Percentiles rank a stretch among this genome's conserved stretches.
Conservation (phyloP, 2,329 filamentous ascomycete species). For the Fusarium pseudograminearum region DNA sequence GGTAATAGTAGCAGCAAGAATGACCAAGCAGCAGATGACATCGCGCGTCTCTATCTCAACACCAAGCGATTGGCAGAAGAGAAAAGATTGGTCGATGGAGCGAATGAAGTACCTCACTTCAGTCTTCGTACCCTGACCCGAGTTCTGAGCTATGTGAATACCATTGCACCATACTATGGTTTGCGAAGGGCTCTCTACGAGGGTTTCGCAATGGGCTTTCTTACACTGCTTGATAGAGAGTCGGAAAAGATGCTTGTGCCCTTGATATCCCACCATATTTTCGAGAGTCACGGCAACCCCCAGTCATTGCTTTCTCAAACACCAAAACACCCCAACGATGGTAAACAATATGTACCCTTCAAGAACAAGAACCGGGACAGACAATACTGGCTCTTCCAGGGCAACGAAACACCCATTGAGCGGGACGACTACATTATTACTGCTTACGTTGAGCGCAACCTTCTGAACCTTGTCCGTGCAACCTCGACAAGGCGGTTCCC, state of each 20-base stretch:
- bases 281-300: slow-evolving; percentile 74
- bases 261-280: slow-evolving; percentile 82
- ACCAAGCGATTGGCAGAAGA: slow-evolving; percentile 84
- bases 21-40: slow-evolving; percentile 79
- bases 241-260: slow-evolving; percentile 85
- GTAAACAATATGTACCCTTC: slow-evolving; percentile 83
- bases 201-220: slow-evolving; percentile 97
- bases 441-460: slow-evolving; percentile 91
- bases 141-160: slow-evolving; percentile 86
- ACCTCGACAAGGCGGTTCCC: slow-evolving; percentile 93
- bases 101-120: slow-evolving; percentile 96
- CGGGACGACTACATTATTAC: slow-evolving; percentile 96
- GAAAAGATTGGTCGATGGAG: slow-evolving; percentile 91
- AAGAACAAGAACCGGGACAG: slow-evolving; percentile 71
- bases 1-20: slow-evolving; percentile 77
- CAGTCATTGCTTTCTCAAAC: slow-evolving; percentile 81
- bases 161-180: slow-evolving; percentile 86
- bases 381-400: slow-evolving; percentile 91
- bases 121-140: slow-evolving; percentile 94
- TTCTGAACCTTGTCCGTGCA: slow-evolving; percentile 93
- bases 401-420: slow-evolving; percentile 71
- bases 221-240: slow-evolving; percentile 85
- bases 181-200: slow-evolving; percentile 89
- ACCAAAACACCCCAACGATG: slow-evolving; percentile 81
- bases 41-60: slow-evolving; percentile 87